These are phyloP conservation scores for Datisca glomerata DNA, from an alignment of 306 rosid species.

Conservation along the genomic window DNA sequence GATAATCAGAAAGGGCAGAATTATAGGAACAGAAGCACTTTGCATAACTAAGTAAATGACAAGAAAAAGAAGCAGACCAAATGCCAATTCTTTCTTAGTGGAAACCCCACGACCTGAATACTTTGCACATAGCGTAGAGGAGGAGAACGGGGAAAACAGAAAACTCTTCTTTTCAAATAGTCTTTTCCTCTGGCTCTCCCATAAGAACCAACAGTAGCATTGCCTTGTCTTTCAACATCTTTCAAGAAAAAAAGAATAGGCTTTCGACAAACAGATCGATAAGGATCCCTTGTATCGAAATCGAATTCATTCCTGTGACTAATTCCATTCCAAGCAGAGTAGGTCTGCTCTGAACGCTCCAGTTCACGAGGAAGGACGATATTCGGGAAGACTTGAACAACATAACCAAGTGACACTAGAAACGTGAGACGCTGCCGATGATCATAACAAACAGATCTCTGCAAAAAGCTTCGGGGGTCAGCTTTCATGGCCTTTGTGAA, in stretches of 20 bases:
- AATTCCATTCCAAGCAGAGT: no score
- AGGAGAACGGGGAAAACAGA: constrained; percentile 46
- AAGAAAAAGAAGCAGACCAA: constrained; percentile 30
- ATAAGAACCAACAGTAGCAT: constrained; percentile 51
- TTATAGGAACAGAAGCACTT: no score
- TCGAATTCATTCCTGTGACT: no score
- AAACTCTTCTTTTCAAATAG: constrained; percentile 43
- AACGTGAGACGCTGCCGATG: constrained; percentile 30
- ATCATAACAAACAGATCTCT: constrained; percentile 64
- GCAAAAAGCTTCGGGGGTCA: constrained; percentile 51
- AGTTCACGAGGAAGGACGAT: constrained; percentile 58
- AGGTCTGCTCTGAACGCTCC: no score
- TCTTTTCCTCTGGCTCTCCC: constrained; percentile 31
- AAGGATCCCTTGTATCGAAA: constrained; percentile 59
- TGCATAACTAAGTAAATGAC: constrained; percentile 1
- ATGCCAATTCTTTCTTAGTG: constrained; percentile 60
- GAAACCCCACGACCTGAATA: constrained; percentile 36
- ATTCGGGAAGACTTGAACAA: constrained; percentile 46
- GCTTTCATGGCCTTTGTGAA: constrained; percentile 56
- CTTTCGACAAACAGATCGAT: constrained; percentile 49
- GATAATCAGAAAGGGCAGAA: no score
- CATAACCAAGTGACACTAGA: constrained; percentile 63
- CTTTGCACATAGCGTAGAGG: constrained; percentile 31
- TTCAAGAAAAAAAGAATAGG: constrained; percentile 51
- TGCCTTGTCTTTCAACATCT: constrained; percentile 30